Base-by-base conservation (phyloP, 2,329 filamentous ascomycete species). In the Colletotrichum sp. region DNA sequence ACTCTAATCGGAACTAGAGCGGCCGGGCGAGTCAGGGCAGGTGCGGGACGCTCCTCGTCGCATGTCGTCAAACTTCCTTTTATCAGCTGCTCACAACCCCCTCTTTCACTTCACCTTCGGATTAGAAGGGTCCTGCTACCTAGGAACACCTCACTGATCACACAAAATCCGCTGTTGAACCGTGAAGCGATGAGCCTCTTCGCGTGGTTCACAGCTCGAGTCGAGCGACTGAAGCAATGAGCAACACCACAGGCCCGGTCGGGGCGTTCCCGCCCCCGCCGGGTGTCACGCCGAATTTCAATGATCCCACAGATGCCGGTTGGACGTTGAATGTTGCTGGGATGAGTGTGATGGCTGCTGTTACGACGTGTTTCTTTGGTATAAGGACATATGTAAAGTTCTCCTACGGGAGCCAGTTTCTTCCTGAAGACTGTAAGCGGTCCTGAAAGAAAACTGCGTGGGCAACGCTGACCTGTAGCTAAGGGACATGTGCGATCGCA, bases 221-320 rank as follows among this genome's bases (percentile, higher is more conserved):
- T 30, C 32, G 70, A 65, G 70, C 73, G 44, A 65, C 34, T 44
- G 64, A 68, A 49, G 21, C 64, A 68, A 76, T 76, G 73, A 76
- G 64, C 71, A 63, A 76, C 59, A 44, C 57, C 34, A 68, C 73
- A 28, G 32, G 44, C 49, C 72, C 68, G 68, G 34, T 68, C 3
- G 79, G 78, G 32, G 75, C 76, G 8, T 67, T 78, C 10, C 78
- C 79, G 21, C 78, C 80, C 5, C 80, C 80, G 34, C 78, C 79
- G 39, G 79, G 80, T 49, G 76, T 78, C 21, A 77, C 64, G 7
- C 78, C 78, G 16, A 69, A 80, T 75, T 78, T 81, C 62, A 71
- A 78, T 5, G 36, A 79, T 39, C 80, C 79, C 24, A 34, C 65
- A 21, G 77, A 78, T 49, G 74, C 69, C 5, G 67, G 74, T 3